Conservation (phyloP, 2,329 filamentous ascomycete species). For the Beauveria pseudobassiana region DNA sequence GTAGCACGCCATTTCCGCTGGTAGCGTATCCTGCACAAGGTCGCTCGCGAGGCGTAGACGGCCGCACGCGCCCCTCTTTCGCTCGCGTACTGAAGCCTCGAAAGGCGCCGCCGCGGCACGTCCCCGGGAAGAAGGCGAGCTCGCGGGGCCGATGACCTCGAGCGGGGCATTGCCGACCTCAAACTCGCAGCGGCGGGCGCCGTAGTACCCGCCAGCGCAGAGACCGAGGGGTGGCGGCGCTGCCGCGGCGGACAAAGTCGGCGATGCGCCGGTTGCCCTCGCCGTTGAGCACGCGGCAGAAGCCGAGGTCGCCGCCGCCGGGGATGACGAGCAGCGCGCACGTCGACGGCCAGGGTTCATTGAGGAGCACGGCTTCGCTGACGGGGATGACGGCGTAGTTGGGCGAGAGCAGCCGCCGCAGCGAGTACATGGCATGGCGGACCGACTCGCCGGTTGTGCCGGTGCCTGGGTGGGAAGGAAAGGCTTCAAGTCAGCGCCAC, state of each 20-base stretch:
- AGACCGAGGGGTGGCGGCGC: slow-evolving; percentile 79
- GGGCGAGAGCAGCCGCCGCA: slow-evolving; percentile 77
- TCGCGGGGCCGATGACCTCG: slow-evolving; percentile 82
- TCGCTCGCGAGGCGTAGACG: slow-evolving; percentile 57
- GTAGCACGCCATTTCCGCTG: slow-evolving; percentile 65
- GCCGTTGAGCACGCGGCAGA: slow-evolving; percentile 82
- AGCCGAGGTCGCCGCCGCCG: slow-evolving; percentile 88
- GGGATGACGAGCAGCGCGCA: slow-evolving; percentile 89
- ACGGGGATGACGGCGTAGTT: slow-evolving; percentile 91
- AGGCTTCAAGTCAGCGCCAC: not conserved
- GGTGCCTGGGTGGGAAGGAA: slow-evolving; percentile 48
- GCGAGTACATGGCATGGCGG: slow-evolving; percentile 77
- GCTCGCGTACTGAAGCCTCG: slow-evolving; percentile 82
- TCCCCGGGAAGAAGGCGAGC: slow-evolving; percentile 80
- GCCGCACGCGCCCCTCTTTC: slow-evolving; percentile 75
- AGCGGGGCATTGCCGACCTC: slow-evolving; percentile 71
- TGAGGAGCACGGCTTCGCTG: slow-evolving; percentile 68
- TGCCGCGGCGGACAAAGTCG: slow-evolving; percentile 79
- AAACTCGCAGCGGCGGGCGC: slow-evolving; percentile 74
- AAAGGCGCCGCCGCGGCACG: slow-evolving; percentile 80
- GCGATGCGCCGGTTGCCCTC: slow-evolving; percentile 76
- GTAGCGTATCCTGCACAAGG: slow-evolving; percentile 47
- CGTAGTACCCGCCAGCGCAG: slow-evolving; percentile 94
- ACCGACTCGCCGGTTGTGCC: slow-evolving; percentile 86
- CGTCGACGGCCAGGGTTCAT: slow-evolving; percentile 83